Evolutionary conservation across 176 grass and related monocot genomes (phyloP), one percentile per base, ranked within the genome.

Genomic region (Musa itinerans): DNA sequence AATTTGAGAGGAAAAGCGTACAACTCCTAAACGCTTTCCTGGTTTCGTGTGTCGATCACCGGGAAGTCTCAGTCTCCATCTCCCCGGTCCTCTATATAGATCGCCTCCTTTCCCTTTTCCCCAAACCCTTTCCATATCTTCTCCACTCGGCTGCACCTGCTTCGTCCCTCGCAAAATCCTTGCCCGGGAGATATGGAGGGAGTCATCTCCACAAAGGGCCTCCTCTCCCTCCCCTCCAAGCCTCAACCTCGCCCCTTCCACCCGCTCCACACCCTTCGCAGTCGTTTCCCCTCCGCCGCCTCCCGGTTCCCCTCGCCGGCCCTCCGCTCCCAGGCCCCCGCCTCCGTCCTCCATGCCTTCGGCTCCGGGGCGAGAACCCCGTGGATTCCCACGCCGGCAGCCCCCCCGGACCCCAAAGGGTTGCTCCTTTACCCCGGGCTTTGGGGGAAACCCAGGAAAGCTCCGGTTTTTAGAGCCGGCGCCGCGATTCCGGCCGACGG

Each of bases 181-280:
- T 61, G n/a, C n/a, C 19, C 6, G 17, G 57, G 17, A 61, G 57
- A 21, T 6, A 92, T 88, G 89, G 89, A 87, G 86, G 83, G 83
- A 76, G 80, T 85, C 77, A 83, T 88, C 85, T 77, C 87, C 67
- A 80, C 79, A 65, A 85, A 83, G 79, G 74, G 80, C 77, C 80
- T 85, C 73, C 85, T 83, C 80, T 57, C 80, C 19, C 82, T 71
- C 62, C 43, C 63, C 54, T 64, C 59, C 63, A 79, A 20, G 50
- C 76, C 50, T 12, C 76, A 54, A 27, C 10, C 23, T 69, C 20
- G 55, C 63, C 3, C 63, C 64, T 69, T 79, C 53, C 79, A 24
- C 23, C 82, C 76, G 62, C 79, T 71, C 53, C 34, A n/a, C 11
- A 58, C 11, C 63, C 54, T 34, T 10, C 63, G 52, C 62, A 48